Evolutionary conservation across 441 rosid species (phyloP), one percentile per base, ranked within the genome.

Genomic region (Euphorbia schlechtendalii): DNA sequence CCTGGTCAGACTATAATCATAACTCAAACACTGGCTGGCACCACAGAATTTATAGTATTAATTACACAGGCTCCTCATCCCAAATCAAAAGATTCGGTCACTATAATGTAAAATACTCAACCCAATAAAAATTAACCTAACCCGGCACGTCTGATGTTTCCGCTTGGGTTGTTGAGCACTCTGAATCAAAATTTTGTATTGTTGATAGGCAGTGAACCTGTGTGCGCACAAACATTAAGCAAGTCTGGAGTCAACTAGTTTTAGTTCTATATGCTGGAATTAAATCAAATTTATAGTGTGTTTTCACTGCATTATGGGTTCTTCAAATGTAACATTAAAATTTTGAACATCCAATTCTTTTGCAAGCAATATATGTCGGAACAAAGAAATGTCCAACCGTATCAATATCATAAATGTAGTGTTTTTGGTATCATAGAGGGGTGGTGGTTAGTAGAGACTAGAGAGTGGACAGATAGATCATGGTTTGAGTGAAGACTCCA

Each of bases 141-240:
- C 80, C 70, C 43, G 76, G 73, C 70, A 72, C 66, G 60, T 67
- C 66, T 48, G 72, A 70, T 65, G 71, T 61, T 64, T 81, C 84
- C 27, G 68, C 69, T 71, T 72, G 80, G 68, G 79, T 84, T 18
- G 83, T 79, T 72, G 88, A 86, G 84, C 88, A 78, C 71, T 84
- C 89, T 14, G 89, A 83, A 73, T 76, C 87, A 52, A 81, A 71
- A 69, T 71, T 83, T 71, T 70, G 69, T 34, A 41, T 61, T 21
- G 46, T 57, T 52, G 72, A 74, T 54, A 30, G 66, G 65, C 71
- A 52, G 67, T 67, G 70, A 58, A 75, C 85, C 89, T 85, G 67
- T 69, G 28, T 3, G 32, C n/a, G 43, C 21, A 69, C 25, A 58
- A 28, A 43, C 5, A 28, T 13, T 6, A 46, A 32, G n/a, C 13